Percentiles rank a stretch among this genome's conserved stretches.
Evolutionary conservation across 352 stramenopile genomes (phyloP).

Genomic region (Globisporangium middletonii): DNA sequence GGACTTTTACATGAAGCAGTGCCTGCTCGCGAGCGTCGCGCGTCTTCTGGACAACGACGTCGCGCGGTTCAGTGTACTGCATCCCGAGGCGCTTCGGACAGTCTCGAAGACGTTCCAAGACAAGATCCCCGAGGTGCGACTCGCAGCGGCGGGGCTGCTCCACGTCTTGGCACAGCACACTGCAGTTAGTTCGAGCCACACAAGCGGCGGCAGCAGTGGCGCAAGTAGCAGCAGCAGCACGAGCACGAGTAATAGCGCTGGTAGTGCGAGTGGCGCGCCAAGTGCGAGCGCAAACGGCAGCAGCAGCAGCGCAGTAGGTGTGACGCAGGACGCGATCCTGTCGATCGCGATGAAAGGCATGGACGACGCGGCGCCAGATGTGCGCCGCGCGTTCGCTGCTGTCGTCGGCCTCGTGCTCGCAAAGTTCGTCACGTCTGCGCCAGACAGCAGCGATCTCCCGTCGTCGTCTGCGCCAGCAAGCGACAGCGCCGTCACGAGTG

Average conservation of each 20-base stretch:
- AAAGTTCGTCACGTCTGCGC: conserved; percentile 54
- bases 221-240: conserved; percentile 15
- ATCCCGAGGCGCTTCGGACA: conserved; percentile 69
- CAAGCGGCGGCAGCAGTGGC: conserved; percentile 5
- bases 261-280: conserved; percentile 12
- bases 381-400: conserved; percentile 48
- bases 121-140: conserved; percentile 68
- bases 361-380: conserved; percentile 63
- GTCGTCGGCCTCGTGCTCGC: conserved; percentile 74
- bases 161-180: conserved; percentile 57
- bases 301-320: conserved; percentile 13
- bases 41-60: conserved; percentile 43
- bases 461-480: neutral
- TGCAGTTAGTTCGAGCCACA: conserved; percentile 15
- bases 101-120: conserved; percentile 65
- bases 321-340: conserved; percentile 68
- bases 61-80: conserved; percentile 31
- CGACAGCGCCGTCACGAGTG: conserved; percentile 8
- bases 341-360: conserved; percentile 69
- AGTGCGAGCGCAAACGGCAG: conserved; percentile 5
- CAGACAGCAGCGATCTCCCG: conserved; percentile 16
- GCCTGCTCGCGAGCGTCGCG: conserved; percentile 59
- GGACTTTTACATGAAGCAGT: conserved; percentile 81
- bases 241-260: conserved; percentile 6
- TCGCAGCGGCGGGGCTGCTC: conserved; percentile 53